A percentile compares a stretch with the other conserved stretches of the same genome.
phyloP scores from a whole-genome alignment of 768 basidiomycete genomes.

The Termitomyces heimii region DNA sequence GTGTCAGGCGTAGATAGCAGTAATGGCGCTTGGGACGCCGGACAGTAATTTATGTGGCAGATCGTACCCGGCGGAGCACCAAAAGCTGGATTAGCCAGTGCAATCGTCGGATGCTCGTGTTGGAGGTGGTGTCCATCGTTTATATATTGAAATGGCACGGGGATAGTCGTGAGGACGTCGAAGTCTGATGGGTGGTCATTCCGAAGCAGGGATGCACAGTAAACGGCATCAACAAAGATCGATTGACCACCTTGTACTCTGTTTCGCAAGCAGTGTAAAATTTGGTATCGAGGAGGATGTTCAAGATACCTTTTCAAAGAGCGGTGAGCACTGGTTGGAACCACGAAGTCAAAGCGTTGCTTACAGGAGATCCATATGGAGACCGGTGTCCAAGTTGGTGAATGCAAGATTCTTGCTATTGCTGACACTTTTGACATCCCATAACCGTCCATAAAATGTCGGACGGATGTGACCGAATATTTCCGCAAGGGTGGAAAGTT shows the following conservation, averaged over 20 bases:
- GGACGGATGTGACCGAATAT: slow-evolving; percentile 70
- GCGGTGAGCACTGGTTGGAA: background rate
- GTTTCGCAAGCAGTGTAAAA: slow-evolving; percentile 87
- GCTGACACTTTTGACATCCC: slow-evolving; percentile 76
- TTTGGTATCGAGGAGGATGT: slow-evolving; percentile 86
- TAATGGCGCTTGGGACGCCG: slow-evolving; percentile 89
- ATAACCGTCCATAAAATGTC: slow-evolving; percentile 87
- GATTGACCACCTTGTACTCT: slow-evolving; percentile 79
- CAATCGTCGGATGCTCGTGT: slow-evolving; percentile 67
- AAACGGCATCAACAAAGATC: slow-evolving; percentile 78
- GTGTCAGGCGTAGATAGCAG: slow-evolving; percentile 42
- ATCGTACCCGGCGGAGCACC: slow-evolving; percentile 28
- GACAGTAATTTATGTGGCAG: slow-evolving; percentile 81
- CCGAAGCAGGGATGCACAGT: slow-evolving; percentile 53
- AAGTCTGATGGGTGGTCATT: slow-evolving; percentile 44
- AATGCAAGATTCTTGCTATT: slow-evolving; percentile 91
- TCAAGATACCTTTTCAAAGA: slow-evolving; percentile 68
- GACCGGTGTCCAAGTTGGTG: slow-evolving; percentile 80
- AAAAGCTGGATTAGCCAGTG: slow-evolving; percentile 33
- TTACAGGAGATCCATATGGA: slow-evolving; percentile 91
- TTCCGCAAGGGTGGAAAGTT: slow-evolving; percentile 58
- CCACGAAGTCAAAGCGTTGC: slow-evolving; percentile 21
- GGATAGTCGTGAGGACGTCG: slow-evolving; percentile 48
- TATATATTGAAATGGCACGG: slow-evolving; percentile 83
- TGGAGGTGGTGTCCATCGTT: slow-evolving; percentile 86